These are phyloP conservation scores for Emergomyces pasteurianus DNA, from an alignment of 2,329 filamentous ascomycete genomes.

Conservation along the genomic window DNA sequence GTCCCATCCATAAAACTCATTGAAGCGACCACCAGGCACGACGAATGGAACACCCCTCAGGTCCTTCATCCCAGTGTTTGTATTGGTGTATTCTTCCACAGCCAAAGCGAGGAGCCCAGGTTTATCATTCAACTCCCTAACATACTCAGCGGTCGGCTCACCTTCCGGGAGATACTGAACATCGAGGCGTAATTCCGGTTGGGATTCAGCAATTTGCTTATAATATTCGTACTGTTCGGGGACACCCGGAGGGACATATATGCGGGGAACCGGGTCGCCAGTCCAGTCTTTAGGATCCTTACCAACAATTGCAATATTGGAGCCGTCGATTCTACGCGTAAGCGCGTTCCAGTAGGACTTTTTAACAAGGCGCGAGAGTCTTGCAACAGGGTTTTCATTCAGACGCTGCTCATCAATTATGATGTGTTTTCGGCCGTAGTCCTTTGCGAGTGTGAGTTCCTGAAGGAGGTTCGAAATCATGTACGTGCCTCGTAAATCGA, in stretches of 20 bases:
- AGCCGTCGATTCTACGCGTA: conserved; percentile 80
- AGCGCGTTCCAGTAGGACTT: conserved; percentile 88
- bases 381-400: conserved; percentile 88
- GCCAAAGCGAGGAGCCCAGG: conserved; percentile 82
- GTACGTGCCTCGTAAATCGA: conserved; percentile 90
- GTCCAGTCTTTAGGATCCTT: conserved; percentile 95
- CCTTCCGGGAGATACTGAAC: conserved; percentile 61
- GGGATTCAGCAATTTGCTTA: conserved; percentile 59
- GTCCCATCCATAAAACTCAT: conserved; percentile 97
- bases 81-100: conserved; percentile 65
- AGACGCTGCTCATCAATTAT: conserved; percentile 82
- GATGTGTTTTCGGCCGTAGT: conserved; percentile 79
- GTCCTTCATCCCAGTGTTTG: conserved; percentile 55
- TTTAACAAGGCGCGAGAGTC: conserved; percentile 73
- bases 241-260: conserved; percentile 76
- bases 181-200: conserved; percentile 76
- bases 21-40: conserved; percentile 95
- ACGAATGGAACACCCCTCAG: conserved; percentile 80
- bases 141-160: conserved; percentile 66
- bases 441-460: conserved; percentile 83
- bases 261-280: conserved; percentile 71
- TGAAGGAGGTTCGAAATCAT: conserved; percentile 95
- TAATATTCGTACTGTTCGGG: conserved; percentile 90
- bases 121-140: conserved; percentile 72
- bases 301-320: conserved; percentile 66